phyloP scores from a whole-genome alignment of 148 eudicot genomes.

The Chenopodium berlandieri region DNA sequence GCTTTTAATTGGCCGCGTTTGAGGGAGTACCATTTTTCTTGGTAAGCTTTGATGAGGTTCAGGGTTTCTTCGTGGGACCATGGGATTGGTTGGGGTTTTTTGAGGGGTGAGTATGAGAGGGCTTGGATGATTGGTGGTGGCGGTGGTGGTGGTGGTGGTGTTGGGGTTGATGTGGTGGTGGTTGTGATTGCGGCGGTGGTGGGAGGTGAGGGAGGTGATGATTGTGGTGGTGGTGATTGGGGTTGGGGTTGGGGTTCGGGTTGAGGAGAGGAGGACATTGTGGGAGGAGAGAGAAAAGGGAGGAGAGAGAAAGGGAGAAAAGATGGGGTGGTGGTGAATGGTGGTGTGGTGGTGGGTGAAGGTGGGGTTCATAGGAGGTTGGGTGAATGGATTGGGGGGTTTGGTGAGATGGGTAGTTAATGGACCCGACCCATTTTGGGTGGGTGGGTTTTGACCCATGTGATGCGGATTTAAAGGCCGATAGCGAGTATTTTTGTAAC shows the following conservation, averaged over 20 bases:
- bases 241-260: neutral
- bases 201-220: constrained; percentile 14
- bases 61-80: constrained; percentile 77
- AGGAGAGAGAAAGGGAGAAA: neutral
- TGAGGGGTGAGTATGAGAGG: constrained; percentile 29
- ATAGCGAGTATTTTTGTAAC: too few species aligned
- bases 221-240: constrained; percentile 8
- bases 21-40: constrained; percentile 70
- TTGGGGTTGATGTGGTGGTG: neutral
- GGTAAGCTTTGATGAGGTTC: constrained; percentile 68
- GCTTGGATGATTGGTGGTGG: constrained; percentile 7
- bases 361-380: neutral
- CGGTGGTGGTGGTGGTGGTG: neutral
- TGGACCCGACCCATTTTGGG: neutral
- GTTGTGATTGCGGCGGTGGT: constrained; percentile 16
- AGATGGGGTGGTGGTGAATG: neutral
- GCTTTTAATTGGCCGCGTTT: constrained; percentile 64
- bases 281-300: neutral
- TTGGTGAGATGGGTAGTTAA: neutral
- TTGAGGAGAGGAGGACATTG: constrained; percentile 9
- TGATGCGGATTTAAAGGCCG: too few species aligned
- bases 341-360: constrained; percentile 8
- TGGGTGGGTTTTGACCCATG: neutral
- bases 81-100: constrained; percentile 41
- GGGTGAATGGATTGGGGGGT: neutral